Percentiles rank a stretch among this genome's conserved stretches.
These are phyloP conservation scores for Domatiomyces catenatus DNA, from an alignment of 2,329 filamentous ascomycete genomes.

Conservation along the genomic window DNA sequence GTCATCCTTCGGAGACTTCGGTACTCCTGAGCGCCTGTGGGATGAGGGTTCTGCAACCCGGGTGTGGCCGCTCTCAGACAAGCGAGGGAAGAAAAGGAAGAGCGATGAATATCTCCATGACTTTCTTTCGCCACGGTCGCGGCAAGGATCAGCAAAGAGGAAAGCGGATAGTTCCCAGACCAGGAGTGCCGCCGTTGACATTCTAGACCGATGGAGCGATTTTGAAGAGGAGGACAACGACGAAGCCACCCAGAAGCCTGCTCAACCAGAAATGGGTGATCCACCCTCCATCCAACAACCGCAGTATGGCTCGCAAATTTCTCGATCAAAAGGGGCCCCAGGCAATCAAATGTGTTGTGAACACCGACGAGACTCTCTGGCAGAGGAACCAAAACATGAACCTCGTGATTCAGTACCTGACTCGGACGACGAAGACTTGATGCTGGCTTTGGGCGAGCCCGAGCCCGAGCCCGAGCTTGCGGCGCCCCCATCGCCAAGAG, in stretches of 20 bases:
- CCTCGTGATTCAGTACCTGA: conserved; percentile 4
- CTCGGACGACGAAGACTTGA: conserved; percentile 10
- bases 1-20: conserved; percentile 28
- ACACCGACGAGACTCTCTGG: neutral
- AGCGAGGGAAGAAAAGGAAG: conserved; percentile 33
- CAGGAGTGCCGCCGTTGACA: neutral
- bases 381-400: neutral
- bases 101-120: conserved; percentile 29
- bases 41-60: conserved; percentile 28
- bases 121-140: conserved; percentile 5
- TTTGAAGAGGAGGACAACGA: conserved; percentile 9
- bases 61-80: conserved; percentile 21
- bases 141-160: neutral
- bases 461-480: neutral
- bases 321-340: neutral
- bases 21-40: conserved; percentile 29
- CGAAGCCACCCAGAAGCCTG: neutral
- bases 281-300: neutral
- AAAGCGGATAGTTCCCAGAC: neutral
- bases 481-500: neutral
- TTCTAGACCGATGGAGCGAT: conserved; percentile 1
- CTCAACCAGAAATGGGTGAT: neutral
- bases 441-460: neutral
- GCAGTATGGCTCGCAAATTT: neutral
- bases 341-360: neutral